Evolutionary conservation across 208 protist species (phyloP).

Genomic region (Trypanosoma rangeli): DNA sequence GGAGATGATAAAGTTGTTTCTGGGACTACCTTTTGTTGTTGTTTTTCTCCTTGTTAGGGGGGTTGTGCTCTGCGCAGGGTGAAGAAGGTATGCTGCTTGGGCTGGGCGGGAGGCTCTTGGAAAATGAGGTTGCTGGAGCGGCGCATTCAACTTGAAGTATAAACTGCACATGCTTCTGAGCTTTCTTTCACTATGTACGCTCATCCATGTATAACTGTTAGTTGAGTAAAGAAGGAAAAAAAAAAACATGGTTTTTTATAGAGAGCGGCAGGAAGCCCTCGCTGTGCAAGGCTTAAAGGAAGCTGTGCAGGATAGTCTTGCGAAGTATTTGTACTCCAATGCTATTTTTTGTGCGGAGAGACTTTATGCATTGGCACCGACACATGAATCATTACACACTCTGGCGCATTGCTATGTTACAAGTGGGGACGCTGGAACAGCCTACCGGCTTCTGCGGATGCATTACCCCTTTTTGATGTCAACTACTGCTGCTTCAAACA

Average conservation of each 20-base stretch:
- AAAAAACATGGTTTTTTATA: conserved; percentile 20
- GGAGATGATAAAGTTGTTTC: no score
- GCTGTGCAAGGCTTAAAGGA: conserved; percentile 36
- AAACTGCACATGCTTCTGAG: no score
- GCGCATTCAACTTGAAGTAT: no score
- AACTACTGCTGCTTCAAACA: conserved; percentile 7
- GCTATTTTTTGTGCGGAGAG: conserved; percentile 90
- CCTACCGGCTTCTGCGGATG: conserved; percentile 56
- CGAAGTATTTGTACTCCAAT: conserved; percentile 69
- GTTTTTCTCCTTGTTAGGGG: no score
- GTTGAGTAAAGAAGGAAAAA: no score
- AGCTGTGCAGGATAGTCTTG: conserved; percentile 60
- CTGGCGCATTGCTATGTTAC: conserved; percentile 75
- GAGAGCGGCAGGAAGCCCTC: conserved; percentile 18
- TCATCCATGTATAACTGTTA: no score
- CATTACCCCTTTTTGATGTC: conserved; percentile 57
- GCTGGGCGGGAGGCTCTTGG: no score
- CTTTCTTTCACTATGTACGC: no score
- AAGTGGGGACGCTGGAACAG: conserved; percentile 51
- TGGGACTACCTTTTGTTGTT: no score
- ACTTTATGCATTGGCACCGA: conserved; percentile 59
- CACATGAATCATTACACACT: conserved; percentile 52
- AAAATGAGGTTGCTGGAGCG: no score
- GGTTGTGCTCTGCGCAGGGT: no score
- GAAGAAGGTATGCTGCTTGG: no score